phyloP scores from a whole-genome alignment of 2,329 filamentous ascomycete species.

The Trichoderma simmonsii region DNA sequence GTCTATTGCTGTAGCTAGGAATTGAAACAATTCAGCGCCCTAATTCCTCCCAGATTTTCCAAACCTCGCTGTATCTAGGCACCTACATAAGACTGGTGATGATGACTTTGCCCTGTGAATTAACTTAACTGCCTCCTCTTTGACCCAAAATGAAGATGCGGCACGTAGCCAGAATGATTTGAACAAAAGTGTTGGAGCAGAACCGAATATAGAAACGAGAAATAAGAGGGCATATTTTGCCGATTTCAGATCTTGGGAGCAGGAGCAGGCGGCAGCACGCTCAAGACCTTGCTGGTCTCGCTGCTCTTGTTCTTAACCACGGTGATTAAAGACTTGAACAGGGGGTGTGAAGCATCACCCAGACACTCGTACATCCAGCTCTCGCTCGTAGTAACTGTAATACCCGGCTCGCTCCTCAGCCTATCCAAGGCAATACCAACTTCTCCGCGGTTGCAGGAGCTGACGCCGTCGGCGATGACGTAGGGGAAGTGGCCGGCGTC shows the following conservation, averaged over 20 bases:
- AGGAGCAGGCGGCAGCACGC: constrained; percentile 54
- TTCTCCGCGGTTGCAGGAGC: constrained; percentile 80
- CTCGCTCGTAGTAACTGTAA: constrained; percentile 81
- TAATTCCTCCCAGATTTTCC: neutral
- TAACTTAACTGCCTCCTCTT: neutral
- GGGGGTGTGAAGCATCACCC: constrained; percentile 70
- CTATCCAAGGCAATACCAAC: constrained; percentile 74
- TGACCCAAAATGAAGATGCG: neutral
- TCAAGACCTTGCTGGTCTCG: constrained; percentile 67
- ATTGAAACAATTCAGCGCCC: neutral
- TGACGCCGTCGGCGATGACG: constrained; percentile 84
- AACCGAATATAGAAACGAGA: neutral
- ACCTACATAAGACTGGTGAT: neutral
- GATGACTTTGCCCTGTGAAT: neutral
- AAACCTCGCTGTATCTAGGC: neutral
- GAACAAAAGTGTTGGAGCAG: neutral
- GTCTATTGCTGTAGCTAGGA: constrained; percentile 2
- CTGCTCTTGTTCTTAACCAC: constrained; percentile 74
- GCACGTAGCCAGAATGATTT: neutral
- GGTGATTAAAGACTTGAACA: constrained; percentile 70
- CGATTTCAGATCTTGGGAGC: constrained; percentile 52
- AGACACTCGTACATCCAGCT: constrained; percentile 86
- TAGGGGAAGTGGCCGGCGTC: constrained; percentile 76
- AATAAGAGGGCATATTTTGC: neutral
- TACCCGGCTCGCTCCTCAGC: constrained; percentile 67